A percentile compares a stretch with the other conserved stretches of the same genome.
These are phyloP conservation scores for Cinchona pubescens DNA, from an alignment of 257 asterid species.

Conservation along the genomic window DNA sequence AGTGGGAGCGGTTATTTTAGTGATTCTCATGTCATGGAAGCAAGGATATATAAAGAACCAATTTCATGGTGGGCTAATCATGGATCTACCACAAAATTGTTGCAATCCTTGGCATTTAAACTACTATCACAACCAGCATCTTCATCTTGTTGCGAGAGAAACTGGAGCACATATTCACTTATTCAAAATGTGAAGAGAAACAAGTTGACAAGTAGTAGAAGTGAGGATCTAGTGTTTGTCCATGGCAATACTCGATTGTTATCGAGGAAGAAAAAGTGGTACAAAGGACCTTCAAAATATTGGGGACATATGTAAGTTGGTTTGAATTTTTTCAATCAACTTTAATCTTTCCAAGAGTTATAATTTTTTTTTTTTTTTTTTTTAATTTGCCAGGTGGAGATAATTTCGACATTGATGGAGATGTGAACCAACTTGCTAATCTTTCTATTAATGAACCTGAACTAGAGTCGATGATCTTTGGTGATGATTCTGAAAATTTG, in stretches of 20 bases:
- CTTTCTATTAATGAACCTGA: too few species aligned
- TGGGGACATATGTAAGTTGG: neutral
- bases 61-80: too few species aligned
- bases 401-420: neutral
- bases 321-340: neutral
- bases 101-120: too few species aligned
- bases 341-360: neutral
- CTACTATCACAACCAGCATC: neutral
- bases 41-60: neutral
- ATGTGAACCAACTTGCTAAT: neutral
- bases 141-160: neutral
- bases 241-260: neutral
- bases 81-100: too few species aligned
- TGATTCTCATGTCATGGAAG: neutral
- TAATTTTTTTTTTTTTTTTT: neutral
- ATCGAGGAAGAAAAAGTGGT: neutral
- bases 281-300: neutral
- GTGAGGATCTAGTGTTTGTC: neutral
- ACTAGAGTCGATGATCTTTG: neutral
- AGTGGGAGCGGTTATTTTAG: neutral
- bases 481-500: neutral
- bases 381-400: too few species aligned
- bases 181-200: too few species aligned
- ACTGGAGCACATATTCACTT: too few species aligned
- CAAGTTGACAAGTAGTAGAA: too few species aligned